Conservation (phyloP, 2,329 filamentous ascomycete species). For the Furcasterigmium sp. region DNA sequence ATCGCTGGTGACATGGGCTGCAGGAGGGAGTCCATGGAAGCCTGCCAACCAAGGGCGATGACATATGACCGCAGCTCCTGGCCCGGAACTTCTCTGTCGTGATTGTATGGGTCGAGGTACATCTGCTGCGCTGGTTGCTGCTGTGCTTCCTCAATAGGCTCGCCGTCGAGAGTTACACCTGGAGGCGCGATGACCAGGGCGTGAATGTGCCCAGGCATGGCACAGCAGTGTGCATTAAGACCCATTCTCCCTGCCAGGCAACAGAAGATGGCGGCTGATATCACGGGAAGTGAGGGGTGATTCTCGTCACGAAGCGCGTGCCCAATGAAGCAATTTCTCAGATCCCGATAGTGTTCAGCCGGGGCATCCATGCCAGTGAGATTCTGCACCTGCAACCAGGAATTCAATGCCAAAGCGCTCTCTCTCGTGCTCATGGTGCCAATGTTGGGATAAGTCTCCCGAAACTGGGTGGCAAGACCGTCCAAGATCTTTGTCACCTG, state of each 20-base stretch:
- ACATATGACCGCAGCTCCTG: conserved; percentile 55
- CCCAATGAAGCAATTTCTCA: conserved; percentile 86
- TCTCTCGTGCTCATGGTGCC: conserved; percentile 53
- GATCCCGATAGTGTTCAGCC: conserved; percentile 64
- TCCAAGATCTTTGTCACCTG: conserved; percentile 64
- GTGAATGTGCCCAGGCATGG: conserved; percentile 81
- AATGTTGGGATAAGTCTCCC: conserved; percentile 45
- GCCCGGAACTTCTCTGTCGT: conserved; percentile 59
- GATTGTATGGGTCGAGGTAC: conserved; percentile 80
- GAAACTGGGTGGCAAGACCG: conserved; percentile 53
- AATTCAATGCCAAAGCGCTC: conserved; percentile 63
- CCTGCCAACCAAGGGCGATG: conserved; percentile 39
- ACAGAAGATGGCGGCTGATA: conserved; percentile 84
- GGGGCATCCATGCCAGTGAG: conserved; percentile 66
- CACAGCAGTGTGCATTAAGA: conserved; percentile 71
- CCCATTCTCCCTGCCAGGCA: conserved; percentile 70
- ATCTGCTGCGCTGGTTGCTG: conserved; percentile 43
- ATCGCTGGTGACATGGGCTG: conserved; percentile 58
- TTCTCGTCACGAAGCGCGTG: conserved; percentile 66
- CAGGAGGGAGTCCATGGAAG: conserved; percentile 47
- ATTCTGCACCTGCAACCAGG: conserved; percentile 63
- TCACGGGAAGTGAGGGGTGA: conserved; percentile 78
- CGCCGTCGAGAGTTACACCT: conserved; percentile 56
- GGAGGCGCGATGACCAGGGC: conserved; percentile 63
- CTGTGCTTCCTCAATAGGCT: conserved; percentile 21